Conservation (phyloP, 1,139 yeast species). For the Candida sanyaensis region DNA sequence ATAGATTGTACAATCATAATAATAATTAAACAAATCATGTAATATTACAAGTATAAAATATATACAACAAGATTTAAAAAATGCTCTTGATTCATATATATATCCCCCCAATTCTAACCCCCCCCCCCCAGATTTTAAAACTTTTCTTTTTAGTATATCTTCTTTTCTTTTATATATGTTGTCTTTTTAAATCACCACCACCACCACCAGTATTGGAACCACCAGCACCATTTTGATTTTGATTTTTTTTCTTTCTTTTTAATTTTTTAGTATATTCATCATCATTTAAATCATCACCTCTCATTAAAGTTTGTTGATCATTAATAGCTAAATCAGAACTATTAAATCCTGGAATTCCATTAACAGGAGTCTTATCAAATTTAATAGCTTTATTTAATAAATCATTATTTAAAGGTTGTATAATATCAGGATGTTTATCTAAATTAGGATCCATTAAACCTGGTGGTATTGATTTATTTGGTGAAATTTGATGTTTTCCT, state of each 20-base stretch:
- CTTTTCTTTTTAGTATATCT: neutral
- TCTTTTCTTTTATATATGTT: constrained; percentile 24
- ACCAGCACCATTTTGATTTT: constrained; percentile 26
- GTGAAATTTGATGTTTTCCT: constrained; percentile 72
- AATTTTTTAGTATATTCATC: constrained; percentile 38
- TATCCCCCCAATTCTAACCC: neutral
- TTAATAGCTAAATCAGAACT: constrained; percentile 66
- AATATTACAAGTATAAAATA: neutral
- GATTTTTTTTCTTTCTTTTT: constrained; percentile 30
- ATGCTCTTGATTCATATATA: neutral
- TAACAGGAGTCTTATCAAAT: constrained; percentile 67
- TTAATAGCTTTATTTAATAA: constrained; percentile 54
- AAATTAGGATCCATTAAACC: constrained; percentile 52
- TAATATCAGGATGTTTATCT: constrained; percentile 40
- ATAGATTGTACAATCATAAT: too few species aligned
- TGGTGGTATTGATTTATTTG: constrained; percentile 54
- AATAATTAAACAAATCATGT: neutral
- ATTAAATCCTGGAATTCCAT: constrained; percentile 82
- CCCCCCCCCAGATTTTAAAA: constrained; percentile 1
- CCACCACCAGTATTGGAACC: neutral
- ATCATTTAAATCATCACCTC: constrained; percentile 47
- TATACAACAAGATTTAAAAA: neutral
- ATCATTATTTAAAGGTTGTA: constrained; percentile 51
- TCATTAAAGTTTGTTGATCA: constrained; percentile 47
- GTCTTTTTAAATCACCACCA: constrained; percentile 39